phyloP scores from a whole-genome alignment of 2,329 filamentous ascomycete species.

The Zymoseptoria ardabiliae region DNA sequence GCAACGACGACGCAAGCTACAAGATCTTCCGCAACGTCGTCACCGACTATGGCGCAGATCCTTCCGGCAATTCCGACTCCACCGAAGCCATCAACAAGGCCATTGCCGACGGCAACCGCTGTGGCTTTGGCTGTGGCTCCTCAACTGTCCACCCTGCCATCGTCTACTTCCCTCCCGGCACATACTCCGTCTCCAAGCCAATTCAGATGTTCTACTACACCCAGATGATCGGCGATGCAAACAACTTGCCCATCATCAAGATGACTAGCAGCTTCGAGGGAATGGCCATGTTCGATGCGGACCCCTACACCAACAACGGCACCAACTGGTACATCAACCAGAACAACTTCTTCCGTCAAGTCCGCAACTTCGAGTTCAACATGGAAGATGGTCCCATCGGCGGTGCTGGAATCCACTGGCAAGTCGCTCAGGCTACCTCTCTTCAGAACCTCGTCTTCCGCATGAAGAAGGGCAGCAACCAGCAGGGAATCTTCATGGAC shows the following conservation, averaged over 20 bases:
- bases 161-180: slow-evolving; percentile 86
- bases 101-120: slow-evolving; percentile 69
- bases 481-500: slow-evolving; percentile 36
- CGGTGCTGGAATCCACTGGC: slow-evolving; percentile 45
- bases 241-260: slow-evolving; percentile 59
- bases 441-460: slow-evolving; percentile 57
- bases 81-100: slow-evolving; percentile 82
- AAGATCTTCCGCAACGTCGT: slow-evolving; percentile 48
- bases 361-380: slow-evolving; percentile 49
- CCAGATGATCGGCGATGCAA: slow-evolving; percentile 76
- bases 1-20: slow-evolving; percentile 57
- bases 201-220: slow-evolving; percentile 88
- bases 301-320: slow-evolving; percentile 64
- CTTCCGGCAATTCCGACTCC: slow-evolving; percentile 68
- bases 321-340: slow-evolving; percentile 47
- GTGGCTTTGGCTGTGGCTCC: slow-evolving; percentile 74
- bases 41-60: slow-evolving; percentile 35
- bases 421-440: slow-evolving; percentile 49
- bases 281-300: slow-evolving; percentile 81
- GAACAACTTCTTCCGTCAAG: slow-evolving; percentile 50
- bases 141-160: slow-evolving; percentile 76
- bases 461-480: slow-evolving; percentile 44
- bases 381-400: slow-evolving; percentile 32
- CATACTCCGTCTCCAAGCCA: slow-evolving; percentile 71
- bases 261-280: slow-evolving; percentile 57